These are phyloP conservation scores for Plenodomus lindquistii DNA, from an alignment of 2,329 filamentous ascomycete species.

Conservation along the genomic window DNA sequence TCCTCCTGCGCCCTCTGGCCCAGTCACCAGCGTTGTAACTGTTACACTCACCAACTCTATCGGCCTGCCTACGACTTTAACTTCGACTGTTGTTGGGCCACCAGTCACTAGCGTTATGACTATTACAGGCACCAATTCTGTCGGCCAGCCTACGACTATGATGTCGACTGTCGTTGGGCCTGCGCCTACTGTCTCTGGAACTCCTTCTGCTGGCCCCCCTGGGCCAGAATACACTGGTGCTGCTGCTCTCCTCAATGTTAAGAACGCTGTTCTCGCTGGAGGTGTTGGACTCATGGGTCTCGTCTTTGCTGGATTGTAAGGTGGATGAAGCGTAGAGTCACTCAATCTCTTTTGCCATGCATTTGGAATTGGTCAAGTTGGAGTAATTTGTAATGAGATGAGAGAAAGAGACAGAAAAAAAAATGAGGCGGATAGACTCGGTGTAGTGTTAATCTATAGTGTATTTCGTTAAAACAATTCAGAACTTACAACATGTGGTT, in stretches of 20 bases:
- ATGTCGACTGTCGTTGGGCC: not conserved
- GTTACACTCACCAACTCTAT: not conserved
- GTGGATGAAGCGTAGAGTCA: not conserved
- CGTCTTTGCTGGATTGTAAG: slow-evolving; percentile 24
- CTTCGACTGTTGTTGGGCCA: not conserved
- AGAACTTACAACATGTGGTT: not conserved
- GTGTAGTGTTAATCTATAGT: not conserved
- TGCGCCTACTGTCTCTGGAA: slow-evolving; percentile 1
- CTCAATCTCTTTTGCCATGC: not conserved
- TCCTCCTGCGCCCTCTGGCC: not conserved
- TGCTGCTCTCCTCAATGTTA: slow-evolving; percentile 10
- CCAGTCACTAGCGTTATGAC: not conserved
- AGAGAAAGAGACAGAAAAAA: too few relatives aligned
- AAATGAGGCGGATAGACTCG: too few relatives aligned
- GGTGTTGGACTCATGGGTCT: slow-evolving; percentile 25
- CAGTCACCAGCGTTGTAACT: slow-evolving; percentile 7
- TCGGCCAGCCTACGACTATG: not conserved
- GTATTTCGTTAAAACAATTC: not conserved
- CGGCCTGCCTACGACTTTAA: not conserved
- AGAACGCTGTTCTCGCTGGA: slow-evolving; percentile 10
- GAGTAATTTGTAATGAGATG: not conserved
- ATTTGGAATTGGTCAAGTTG: not conserved
- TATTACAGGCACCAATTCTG: not conserved
- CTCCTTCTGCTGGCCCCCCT: too few relatives aligned
- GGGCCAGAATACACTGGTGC: slow-evolving; percentile 15